A percentile compares a stretch with the other conserved stretches of the same genome.
Conservation (phyloP, 768 basidiomycete species). For the Auricularia sp. region DNA sequence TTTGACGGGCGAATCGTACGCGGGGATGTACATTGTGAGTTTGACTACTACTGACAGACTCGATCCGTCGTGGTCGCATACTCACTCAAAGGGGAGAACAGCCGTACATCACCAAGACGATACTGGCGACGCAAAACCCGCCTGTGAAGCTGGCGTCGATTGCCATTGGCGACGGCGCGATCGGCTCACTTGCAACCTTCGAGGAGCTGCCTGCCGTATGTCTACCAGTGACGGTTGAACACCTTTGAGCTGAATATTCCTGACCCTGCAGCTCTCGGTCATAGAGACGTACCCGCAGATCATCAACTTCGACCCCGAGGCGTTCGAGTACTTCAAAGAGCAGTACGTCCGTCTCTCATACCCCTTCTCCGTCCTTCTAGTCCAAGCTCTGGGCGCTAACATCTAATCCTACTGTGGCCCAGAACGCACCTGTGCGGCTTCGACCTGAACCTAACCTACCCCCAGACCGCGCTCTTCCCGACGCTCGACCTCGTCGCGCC, state of each 20-base stretch:
- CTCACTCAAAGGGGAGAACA: constrained; percentile 18
- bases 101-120: constrained; percentile 70
- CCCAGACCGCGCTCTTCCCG: constrained; percentile 47
- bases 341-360: constrained; percentile 38
- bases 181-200: constrained; percentile 42
- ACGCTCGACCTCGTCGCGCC: constrained; percentile 11
- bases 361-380: too few relatives aligned
- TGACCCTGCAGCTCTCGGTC: constrained; percentile 34
- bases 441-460: constrained; percentile 60
- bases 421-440: constrained; percentile 56
- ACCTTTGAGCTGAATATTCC: too few relatives aligned
- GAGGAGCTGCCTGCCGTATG: constrained; percentile 47
- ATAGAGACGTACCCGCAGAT: constrained; percentile 69
- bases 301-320: constrained; percentile 59
- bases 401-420: not conserved
- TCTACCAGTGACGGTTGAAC: not conserved
- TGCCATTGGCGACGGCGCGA: constrained; percentile 60
- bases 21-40: constrained; percentile 60
- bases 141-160: constrained; percentile 61
- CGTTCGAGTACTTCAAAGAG: constrained; percentile 49
- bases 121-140: constrained; percentile 51
- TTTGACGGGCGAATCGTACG: constrained; percentile 66
- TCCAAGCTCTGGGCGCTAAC: too few relatives aligned
- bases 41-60: not conserved
- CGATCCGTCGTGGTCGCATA: not conserved